Conservation (phyloP, 768 basidiomycete genomes). For the Xerocomus brunneocitrinus region DNA sequence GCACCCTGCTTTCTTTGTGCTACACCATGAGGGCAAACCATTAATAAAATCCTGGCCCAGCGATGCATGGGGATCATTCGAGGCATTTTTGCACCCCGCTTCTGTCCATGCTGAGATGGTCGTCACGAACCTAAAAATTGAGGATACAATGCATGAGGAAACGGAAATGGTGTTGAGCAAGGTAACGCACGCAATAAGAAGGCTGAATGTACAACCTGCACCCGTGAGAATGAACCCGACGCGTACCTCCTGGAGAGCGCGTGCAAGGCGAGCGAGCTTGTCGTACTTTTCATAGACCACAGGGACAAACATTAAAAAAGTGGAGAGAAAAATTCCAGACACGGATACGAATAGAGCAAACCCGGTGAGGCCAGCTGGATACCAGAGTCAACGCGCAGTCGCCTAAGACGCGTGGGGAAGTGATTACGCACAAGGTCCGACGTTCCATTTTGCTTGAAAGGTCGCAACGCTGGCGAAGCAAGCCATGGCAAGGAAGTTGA, state of each 20-base stretch:
- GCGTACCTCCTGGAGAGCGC: slow-evolving; percentile 77
- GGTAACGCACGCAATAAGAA: slow-evolving; percentile 71
- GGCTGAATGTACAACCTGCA: slow-evolving; percentile 56
- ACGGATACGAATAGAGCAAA: slow-evolving; percentile 83
- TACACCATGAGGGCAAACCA: slow-evolving; percentile 79
- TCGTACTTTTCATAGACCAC: slow-evolving; percentile 85
- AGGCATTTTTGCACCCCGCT: slow-evolving; percentile 81
- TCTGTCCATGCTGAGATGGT: slow-evolving; percentile 87
- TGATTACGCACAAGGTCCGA: slow-evolving; percentile 78
- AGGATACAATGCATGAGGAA: slow-evolving; percentile 13
- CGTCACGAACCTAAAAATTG: slow-evolving; percentile 54
- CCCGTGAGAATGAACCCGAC: slow-evolving; percentile 80
- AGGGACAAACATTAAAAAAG: slow-evolving; percentile 72
- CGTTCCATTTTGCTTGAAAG: slow-evolving; percentile 80
- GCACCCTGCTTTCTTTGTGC: slow-evolving; percentile 85
- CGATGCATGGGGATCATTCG: slow-evolving; percentile 74
- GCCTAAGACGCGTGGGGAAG: not conserved
- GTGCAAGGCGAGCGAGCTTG: slow-evolving; percentile 69
- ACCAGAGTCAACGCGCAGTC: slow-evolving; percentile 13
- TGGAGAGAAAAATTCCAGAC: slow-evolving; percentile 63
- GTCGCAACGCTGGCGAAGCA: slow-evolving; percentile 86
- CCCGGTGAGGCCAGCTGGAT: slow-evolving; percentile 75
- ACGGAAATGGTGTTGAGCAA: slow-evolving; percentile 1
- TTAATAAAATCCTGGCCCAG: slow-evolving; percentile 62
- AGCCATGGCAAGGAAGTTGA: slow-evolving; percentile 89